These are phyloP conservation scores for Septoria linicola DNA, from an alignment of 2,329 filamentous ascomycete genomes.

Conservation along the genomic window DNA sequence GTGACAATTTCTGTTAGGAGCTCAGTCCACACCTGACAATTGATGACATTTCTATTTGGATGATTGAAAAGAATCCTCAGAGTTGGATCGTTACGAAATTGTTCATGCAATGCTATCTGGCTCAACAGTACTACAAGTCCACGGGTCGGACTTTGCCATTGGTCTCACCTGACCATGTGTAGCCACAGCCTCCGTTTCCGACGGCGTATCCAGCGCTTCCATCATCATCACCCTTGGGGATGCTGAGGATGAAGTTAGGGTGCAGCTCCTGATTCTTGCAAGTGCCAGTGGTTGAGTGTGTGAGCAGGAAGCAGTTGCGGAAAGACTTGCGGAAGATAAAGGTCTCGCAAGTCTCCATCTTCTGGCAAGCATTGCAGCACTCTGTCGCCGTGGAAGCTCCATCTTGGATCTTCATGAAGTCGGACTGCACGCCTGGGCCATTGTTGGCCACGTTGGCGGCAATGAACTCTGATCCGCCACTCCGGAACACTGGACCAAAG, in stretches of 20 bases:
- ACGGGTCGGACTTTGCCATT: slow-evolving; percentile 10
- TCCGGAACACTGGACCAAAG: slow-evolving; percentile 5
- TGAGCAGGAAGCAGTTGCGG: slow-evolving; percentile 19
- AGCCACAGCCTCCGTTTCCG: slow-evolving; percentile 17
- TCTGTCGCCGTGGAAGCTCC: slow-evolving; percentile 9
- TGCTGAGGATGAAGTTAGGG: slow-evolving; percentile 20
- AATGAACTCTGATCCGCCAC: background rate
- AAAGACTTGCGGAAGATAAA: slow-evolving; percentile 15
- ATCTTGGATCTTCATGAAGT: slow-evolving; percentile 14
- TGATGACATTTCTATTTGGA: no score
- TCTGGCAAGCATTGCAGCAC: slow-evolving; percentile 19
- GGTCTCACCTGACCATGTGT: slow-evolving; percentile 10
- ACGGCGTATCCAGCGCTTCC: slow-evolving; percentile 11
- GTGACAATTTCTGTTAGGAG: no score
- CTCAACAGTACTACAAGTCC: no score
- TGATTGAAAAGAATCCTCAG: no score
- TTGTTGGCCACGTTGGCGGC: slow-evolving; percentile 13
- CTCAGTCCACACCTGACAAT: no score
- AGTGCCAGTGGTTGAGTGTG: slow-evolving; percentile 1
- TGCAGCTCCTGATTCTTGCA: slow-evolving; percentile 11
- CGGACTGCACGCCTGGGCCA: slow-evolving; percentile 12
- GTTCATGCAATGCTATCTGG: no score
- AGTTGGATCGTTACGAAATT: no score
- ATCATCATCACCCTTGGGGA: background rate
- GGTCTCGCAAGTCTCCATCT: slow-evolving; percentile 14